A percentile compares a stretch with the other conserved stretches of the same genome.
These are phyloP conservation scores for Ceratocystis huliohia DNA, from an alignment of 2,329 filamentous ascomycete genomes.

Conservation along the genomic window DNA sequence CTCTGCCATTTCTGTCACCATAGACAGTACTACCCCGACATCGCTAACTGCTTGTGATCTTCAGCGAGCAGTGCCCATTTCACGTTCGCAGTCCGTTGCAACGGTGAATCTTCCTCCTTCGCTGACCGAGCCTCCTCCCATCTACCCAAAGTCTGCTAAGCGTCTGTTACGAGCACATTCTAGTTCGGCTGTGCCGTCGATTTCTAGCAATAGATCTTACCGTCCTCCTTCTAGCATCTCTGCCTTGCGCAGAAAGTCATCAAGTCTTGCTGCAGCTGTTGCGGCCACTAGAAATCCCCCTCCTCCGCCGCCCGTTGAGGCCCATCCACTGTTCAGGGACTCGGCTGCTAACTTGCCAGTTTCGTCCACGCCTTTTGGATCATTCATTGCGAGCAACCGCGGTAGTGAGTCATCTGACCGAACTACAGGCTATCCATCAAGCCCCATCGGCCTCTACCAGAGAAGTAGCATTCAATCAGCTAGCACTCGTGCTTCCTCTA, in stretches of 20 bases:
- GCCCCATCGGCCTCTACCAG: background rate
- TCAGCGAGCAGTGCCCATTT: background rate
- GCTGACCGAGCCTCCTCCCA: background rate
- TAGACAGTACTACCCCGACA: too few species aligned
- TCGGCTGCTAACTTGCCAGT: background rate
- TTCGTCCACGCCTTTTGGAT: background rate
- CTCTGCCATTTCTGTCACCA: background rate
- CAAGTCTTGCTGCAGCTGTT: slow-evolving; percentile 13
- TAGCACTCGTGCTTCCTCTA: slow-evolving; percentile 9
- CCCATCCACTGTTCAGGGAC: slow-evolving; percentile 19
- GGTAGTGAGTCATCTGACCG: background rate
- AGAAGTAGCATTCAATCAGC: slow-evolving; percentile 16
- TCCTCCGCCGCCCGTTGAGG: slow-evolving; percentile 15
- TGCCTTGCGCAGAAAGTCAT: slow-evolving; percentile 6
- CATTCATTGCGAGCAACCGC: background rate
- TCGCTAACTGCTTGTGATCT: background rate
- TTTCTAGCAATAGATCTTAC: background rate
- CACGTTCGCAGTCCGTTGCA: background rate
- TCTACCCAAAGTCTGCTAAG: background rate
- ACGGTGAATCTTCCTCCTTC: background rate
- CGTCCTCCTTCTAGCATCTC: background rate
- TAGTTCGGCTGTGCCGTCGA: background rate
- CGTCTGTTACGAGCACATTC: slow-evolving; percentile 7
- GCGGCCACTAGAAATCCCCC: slow-evolving; percentile 12
- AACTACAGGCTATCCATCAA: background rate